phyloP scores from a whole-genome alignment of 352 stramenopile genomes.

The Pythium utonaiense region DNA sequence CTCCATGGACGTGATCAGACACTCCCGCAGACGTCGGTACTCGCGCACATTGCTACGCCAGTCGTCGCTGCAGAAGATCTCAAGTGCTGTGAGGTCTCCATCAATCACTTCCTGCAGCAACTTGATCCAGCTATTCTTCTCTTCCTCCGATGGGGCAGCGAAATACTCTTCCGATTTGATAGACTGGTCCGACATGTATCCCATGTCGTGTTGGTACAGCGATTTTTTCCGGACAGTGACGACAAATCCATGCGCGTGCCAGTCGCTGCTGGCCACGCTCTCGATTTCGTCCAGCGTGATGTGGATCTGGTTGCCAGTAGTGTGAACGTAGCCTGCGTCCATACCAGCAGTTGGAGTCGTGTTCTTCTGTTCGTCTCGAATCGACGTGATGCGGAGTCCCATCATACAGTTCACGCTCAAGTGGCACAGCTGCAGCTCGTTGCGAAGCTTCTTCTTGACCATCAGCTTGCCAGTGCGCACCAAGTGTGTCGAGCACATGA shows the following conservation, averaged over 20 bases:
- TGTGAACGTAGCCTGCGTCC: conserved; percentile 53
- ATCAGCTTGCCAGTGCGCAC: conserved; percentile 63
- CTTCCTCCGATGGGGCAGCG: conserved; percentile 52
- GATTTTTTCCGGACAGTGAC: conserved; percentile 64
- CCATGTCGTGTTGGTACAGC: not conserved
- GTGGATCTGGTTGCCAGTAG: conserved; percentile 57
- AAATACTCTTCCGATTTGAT: conserved; percentile 71
- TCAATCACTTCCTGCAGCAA: conserved; percentile 71
- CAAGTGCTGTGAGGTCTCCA: conserved; percentile 74
- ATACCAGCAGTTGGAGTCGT: conserved; percentile 27
- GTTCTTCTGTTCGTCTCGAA: conserved; percentile 41
- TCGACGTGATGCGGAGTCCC: conserved; percentile 66
- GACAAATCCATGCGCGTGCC: conserved; percentile 70
- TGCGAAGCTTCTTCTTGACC: conserved; percentile 76
- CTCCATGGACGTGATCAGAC: conserved; percentile 81
- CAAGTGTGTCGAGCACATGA: conserved; percentile 81
- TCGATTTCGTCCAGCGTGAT: conserved; percentile 84
- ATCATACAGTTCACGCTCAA: conserved; percentile 87
- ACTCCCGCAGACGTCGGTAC: conserved; percentile 73
- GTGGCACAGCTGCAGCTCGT: conserved; percentile 65
- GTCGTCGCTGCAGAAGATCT: conserved; percentile 88
- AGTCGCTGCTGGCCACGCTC: conserved; percentile 60
- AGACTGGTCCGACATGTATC: conserved; percentile 25
- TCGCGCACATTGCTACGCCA: conserved; percentile 87
- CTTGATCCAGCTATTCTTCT: conserved; percentile 70